Evolutionary conservation across 495 filamentous ascomycete species (phyloP), one percentile per base, ranked within the genome.

Genomic region (Saxophila tyrrhenica): DNA sequence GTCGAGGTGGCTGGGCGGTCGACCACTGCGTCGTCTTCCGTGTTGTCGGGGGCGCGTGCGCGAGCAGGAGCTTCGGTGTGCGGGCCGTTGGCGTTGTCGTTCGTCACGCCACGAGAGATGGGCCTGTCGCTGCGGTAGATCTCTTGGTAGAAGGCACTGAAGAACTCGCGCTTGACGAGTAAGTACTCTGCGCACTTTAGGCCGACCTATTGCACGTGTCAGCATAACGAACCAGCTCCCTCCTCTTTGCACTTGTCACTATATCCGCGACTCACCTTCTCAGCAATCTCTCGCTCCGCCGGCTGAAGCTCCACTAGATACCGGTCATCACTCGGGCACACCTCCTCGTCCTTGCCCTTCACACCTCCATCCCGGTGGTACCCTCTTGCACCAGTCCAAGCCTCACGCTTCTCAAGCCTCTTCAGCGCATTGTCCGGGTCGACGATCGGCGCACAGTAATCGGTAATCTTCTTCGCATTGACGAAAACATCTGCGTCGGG

Each of bases 161-260:
- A 58, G 51, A 58, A 58, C 9, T 17, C 16, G 1, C 56, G 42
- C 25, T 58, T 58, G 13, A 46, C 17, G 2, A 58, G 17, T n/a
- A 58, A 32, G 45, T 58, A 58, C 21, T 44, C 45, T 9, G 56
- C 51, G 35, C 50, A 25, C 22, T 45, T 24, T 1, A 58, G 22
- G 7, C 29, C 24, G 21, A 50, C 20, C 10, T n/a, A 3, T 2
- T 8, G 0, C 10, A n/a, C n/a, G n/a, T n/a, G n/a, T n/a, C n/a
- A n/a, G n/a, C n/a, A n/a, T n/a, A n/a, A n/a, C n/a, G n/a, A n/a
- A n/a, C n/a, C n/a, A n/a, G n/a, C n/a, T n/a, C n/a, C n/a, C n/a
- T n/a, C n/a, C n/a, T n/a, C n/a, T n/a, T n/a, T n/a, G n/a, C n/a
- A n/a, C n/a, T n/a, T n/a, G n/a, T n/a, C n/a, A n/a, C n/a, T n/a